Evolutionary conservation across 805 yeast species (phyloP).

Genomic region (Wickerhamomyces kurtzmanii): DNA sequence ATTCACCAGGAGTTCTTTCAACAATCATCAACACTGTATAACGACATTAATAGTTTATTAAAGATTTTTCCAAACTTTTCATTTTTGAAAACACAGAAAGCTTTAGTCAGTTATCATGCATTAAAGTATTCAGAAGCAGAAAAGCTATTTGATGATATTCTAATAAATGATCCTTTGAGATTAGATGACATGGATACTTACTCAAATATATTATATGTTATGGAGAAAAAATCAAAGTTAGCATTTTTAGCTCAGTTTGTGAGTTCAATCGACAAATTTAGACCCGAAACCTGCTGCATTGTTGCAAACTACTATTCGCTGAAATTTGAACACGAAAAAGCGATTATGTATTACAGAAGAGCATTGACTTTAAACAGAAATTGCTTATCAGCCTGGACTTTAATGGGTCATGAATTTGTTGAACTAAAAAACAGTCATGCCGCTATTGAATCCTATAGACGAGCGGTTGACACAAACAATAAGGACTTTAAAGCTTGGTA

Average conservation of each 20-base stretch:
- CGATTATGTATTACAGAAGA: conserved; percentile 85
- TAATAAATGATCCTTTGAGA: conserved; percentile 70
- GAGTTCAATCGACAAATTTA: conserved; percentile 68
- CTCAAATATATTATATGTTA: conserved; percentile 91
- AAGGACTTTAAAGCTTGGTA: conserved; percentile 97
- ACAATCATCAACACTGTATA: conserved; percentile 41
- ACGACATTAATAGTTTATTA: conserved; percentile 37
- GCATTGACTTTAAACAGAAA: conserved; percentile 75
- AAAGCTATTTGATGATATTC: conserved; percentile 62
- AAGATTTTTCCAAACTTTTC: conserved; percentile 61
- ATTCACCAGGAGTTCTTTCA: conserved; percentile 75
- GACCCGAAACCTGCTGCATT: conserved; percentile 93
- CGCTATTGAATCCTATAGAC: conserved; percentile 88
- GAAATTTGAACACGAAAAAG: conserved; percentile 89
- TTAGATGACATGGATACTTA: conserved; percentile 87
- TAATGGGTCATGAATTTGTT: conserved; percentile 98
- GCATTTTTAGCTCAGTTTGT: conserved; percentile 84
- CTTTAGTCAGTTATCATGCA: conserved; percentile 74
- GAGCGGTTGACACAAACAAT: conserved; percentile 84
- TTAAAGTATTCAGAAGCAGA: conserved; percentile 81
- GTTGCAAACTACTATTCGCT: conserved; percentile 90
- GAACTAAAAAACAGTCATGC: conserved; percentile 95
- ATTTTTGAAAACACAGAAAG: conserved; percentile 72
- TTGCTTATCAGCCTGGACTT: conserved; percentile 90
- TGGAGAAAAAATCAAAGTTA: conserved; percentile 79